These are phyloP conservation scores for Malus domestica DNA, from an alignment of 306 rosid genomes.

Conservation along the genomic window DNA sequence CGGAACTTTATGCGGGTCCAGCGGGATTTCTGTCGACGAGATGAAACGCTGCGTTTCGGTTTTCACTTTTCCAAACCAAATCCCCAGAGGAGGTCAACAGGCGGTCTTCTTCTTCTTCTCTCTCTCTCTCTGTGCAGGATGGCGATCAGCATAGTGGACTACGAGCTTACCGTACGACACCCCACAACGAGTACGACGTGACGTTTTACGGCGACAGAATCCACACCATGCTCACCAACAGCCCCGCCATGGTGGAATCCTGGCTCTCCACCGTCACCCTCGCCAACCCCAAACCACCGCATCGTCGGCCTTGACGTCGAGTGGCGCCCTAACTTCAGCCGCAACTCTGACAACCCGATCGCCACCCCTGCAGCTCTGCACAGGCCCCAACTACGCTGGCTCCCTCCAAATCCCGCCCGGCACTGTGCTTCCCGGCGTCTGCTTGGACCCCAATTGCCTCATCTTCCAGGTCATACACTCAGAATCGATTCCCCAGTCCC, in stretches of 20 bases:
- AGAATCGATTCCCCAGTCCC: conserved; percentile 16
- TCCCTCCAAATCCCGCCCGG: background rate
- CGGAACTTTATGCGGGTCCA: too few species aligned
- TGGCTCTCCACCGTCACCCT: conserved; percentile 26
- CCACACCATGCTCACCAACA: conserved; percentile 22
- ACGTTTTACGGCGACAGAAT: background rate
- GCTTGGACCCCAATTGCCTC: conserved; percentile 27
- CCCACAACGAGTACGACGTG: conserved; percentile 21
- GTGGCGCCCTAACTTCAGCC: conserved; percentile 34
- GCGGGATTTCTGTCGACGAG: too few species aligned
- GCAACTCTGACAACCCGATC: conserved; percentile 2
- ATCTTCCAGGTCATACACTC: conserved; percentile 25
- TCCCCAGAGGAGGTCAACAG: background rate
- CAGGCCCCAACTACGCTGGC: background rate
- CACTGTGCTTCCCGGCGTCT: background rate
- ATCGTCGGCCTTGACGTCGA: conserved; percentile 47
- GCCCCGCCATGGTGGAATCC: conserved; percentile 14
- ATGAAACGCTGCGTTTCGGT: too few species aligned
- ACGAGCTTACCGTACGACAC: conserved; percentile 16
- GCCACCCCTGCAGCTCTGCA: conserved; percentile 44
- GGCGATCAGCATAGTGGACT: conserved; percentile 18
- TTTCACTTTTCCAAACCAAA: background rate
- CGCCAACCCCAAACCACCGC: background rate
- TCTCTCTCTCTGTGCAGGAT: conserved; percentile 5
- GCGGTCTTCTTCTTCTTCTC: background rate